Percentiles rank a stretch among this genome's conserved stretches.
phyloP scores from a whole-genome alignment of 2,329 filamentous ascomycete genomes.

The Fusarium sp. region DNA sequence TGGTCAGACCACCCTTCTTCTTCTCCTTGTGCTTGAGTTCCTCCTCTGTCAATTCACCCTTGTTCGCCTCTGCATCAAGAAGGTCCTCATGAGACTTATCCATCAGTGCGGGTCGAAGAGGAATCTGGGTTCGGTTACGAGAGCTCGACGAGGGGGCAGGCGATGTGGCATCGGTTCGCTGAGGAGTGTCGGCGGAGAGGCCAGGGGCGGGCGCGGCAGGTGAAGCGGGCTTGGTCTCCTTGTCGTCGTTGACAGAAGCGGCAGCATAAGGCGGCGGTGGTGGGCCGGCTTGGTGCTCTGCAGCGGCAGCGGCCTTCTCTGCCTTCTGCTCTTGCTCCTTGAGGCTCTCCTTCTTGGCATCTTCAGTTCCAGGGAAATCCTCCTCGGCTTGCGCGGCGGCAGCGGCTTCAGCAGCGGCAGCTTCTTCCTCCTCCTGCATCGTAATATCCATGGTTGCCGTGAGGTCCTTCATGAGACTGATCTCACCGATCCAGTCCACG shows the following conservation, averaged over 20 bases:
- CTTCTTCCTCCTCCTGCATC: slow-evolving; percentile 80
- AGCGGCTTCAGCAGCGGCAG: slow-evolving; percentile 65
- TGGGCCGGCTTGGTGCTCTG: slow-evolving; percentile 45
- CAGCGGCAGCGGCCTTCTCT: slow-evolving; percentile 40
- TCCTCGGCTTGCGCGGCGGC: slow-evolving; percentile 61
- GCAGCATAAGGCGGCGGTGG: slow-evolving; percentile 52
- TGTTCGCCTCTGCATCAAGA: slow-evolving; percentile 70
- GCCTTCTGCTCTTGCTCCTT: slow-evolving; percentile 53
- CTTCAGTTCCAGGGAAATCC: slow-evolving; percentile 68
- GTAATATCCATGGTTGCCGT: slow-evolving; percentile 99
- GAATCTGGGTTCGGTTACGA: slow-evolving; percentile 66
- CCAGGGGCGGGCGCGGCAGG: slow-evolving; percentile 30
- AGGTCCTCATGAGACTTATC: slow-evolving; percentile 76
- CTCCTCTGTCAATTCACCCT: slow-evolving; percentile 74
- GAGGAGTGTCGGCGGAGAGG: slow-evolving; percentile 35
- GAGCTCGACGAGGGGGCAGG: slow-evolving; percentile 58
- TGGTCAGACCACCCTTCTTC: slow-evolving; percentile 87
- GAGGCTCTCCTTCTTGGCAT: slow-evolving; percentile 67
- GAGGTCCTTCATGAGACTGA: slow-evolving; percentile 97
- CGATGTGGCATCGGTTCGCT: slow-evolving; percentile 52
- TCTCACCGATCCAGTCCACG: slow-evolving; percentile 96
- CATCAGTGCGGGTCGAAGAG: slow-evolving; percentile 87
- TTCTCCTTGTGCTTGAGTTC: slow-evolving; percentile 69
- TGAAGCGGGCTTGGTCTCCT: slow-evolving; percentile 47
- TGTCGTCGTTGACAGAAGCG: slow-evolving; percentile 55